Base-by-base conservation (phyloP, 345 rosid species). In the Euphorbia tirucalli region DNA sequence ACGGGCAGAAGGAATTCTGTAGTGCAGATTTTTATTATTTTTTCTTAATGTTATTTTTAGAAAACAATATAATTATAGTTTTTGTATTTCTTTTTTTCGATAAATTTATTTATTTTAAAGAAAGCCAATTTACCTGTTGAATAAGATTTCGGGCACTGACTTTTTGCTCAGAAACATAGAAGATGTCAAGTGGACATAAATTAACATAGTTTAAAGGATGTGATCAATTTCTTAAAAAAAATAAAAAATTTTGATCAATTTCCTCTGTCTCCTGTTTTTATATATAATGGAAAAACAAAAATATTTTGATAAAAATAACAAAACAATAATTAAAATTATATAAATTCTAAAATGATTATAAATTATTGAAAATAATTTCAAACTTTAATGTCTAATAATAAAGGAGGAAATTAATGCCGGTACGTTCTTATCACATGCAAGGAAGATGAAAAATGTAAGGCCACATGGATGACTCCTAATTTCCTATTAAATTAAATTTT, bases 101-200 rank as follows among this genome's bases (percentile, higher is more conserved):
- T 52, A 52, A 1, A 16, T 52, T 1, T n/a, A 16, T 16, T 1
- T n/a, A 52, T 52, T 0, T 1, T 1, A 52, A 48, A 48, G 27
- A 37, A 43, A 32, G 37, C 37, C 37, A 32, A 32, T 32, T 32
- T 32, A 11, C 10, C 14, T 48, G 14, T 48, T 48, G 44, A 35
- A 31, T 37, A 48, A 48, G 22, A n/a, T 7, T 13, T 48, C 4
- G 52, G 19, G 14, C n/a, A 30, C 24, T 43, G 55, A 7, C 21
- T 11, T 22, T 14, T 35, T 18, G 27, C 28, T 28, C 19, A 66
- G 0, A 18, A 49, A 19, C 28, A 30, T 48, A 48, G 58, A 49
- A 66, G 70, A 69, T 2, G 62, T 56, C 52, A 24, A 57, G 65
- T 41, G 55, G 72, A 41, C 16, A 32, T 7, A 57, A 25, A 35